Percentiles rank a stretch among this genome's conserved stretches.
Conservation (phyloP, 208 protist species). For the Strigomonas oncopelti region DNA sequence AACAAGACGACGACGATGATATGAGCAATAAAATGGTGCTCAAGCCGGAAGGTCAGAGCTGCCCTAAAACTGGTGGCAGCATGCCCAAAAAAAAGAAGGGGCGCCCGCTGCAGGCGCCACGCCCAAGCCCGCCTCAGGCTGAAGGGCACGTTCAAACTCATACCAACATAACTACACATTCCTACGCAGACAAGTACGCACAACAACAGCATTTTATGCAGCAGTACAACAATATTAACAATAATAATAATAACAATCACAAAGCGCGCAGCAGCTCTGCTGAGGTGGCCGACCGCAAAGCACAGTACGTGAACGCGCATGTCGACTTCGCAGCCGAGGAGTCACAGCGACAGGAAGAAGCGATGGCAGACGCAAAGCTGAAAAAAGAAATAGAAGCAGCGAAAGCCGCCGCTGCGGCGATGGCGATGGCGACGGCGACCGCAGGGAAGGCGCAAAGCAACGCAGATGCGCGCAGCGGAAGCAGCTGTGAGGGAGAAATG, state of each 20-base stretch:
- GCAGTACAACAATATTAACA: background rate
- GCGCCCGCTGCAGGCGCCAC: background rate
- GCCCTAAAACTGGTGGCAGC: background rate
- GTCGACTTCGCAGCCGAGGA: background rate
- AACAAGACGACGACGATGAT: no score
- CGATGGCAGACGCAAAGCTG: background rate
- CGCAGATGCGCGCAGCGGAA: background rate
- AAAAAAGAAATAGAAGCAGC: background rate
- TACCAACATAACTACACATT: background rate
- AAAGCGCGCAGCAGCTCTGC: no score
- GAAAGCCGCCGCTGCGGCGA: background rate
- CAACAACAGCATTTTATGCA: background rate
- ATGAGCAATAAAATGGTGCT: no score
- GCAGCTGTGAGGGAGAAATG: background rate
- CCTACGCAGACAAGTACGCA: background rate
- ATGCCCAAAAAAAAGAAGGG: background rate
- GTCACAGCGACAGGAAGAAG: background rate
- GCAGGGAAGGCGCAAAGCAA: background rate
- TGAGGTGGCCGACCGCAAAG: no score
- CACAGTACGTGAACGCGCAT: no score
- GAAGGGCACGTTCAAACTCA: background rate
- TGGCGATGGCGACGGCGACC: no score
- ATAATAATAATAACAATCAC: no score
- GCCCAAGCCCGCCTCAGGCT: no score
- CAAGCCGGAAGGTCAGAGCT: no score